Conservation (phyloP, 1,284 basidiomycete species). For the Sporisorium reilianum region DNA sequence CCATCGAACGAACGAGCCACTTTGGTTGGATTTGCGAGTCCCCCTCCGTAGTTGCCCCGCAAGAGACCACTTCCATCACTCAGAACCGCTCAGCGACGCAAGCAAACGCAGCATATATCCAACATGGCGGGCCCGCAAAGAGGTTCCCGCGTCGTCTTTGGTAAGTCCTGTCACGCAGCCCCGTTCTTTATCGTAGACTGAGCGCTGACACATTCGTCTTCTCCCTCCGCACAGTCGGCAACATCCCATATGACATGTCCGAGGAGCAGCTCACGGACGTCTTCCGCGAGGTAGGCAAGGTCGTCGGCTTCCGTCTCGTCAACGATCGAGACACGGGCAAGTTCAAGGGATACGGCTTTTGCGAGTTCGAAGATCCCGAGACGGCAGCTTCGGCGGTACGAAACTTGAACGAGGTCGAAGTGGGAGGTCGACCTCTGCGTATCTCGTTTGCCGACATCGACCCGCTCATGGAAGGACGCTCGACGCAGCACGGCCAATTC, state of each 20-base stretch:
- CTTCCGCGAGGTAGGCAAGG: constrained; percentile 66
- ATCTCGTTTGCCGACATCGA: constrained; percentile 78
- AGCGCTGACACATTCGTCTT: constrained; percentile 3
- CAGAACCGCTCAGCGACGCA: not conserved
- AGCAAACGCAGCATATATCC: constrained; percentile 1
- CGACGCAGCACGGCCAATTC: constrained; percentile 61
- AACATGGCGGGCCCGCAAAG: constrained; percentile 44
- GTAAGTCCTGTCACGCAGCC: constrained; percentile 13
- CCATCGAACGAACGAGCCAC: not conserved
- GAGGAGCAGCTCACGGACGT: constrained; percentile 68
- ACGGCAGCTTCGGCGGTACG: constrained; percentile 86
- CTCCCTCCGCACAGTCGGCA: constrained; percentile 56
- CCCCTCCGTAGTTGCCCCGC: not conserved
- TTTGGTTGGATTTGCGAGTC: not conserved
- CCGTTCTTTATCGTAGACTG: not conserved
- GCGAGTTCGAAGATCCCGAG: constrained; percentile 95
- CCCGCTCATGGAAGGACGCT: constrained; percentile 61
- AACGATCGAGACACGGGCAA: constrained; percentile 96
- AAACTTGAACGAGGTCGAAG: constrained; percentile 82
- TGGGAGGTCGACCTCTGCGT: constrained; percentile 84
- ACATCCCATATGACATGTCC: constrained; percentile 68
- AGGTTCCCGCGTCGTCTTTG: constrained; percentile 57
- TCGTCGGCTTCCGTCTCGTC: constrained; percentile 72
- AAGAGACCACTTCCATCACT: not conserved
- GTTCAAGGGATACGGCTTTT: constrained; percentile 96